Base-by-base conservation (phyloP, 1,284 basidiomycete species). In the Cryptococcus depauperatus region DNA sequence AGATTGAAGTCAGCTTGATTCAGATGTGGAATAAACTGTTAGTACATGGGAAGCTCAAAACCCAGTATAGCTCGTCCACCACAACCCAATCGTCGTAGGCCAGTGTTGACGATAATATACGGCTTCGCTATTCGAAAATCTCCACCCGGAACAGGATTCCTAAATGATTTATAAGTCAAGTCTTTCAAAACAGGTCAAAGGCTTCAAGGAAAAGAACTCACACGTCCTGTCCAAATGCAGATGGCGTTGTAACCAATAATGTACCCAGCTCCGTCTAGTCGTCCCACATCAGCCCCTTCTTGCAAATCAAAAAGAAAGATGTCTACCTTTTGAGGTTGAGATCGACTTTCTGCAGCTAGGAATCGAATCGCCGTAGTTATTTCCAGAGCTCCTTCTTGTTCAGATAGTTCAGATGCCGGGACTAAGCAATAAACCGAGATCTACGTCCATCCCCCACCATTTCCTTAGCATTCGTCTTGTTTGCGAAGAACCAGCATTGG, bases 31-130 rank as follows among this genome's bases (percentile, higher is more conserved):
- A 23, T 14, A 30, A 22, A n/a, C n/a, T n/a, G n/a, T 28, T 46
- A 58, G 37, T 41, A 63, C 62, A 61, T 55, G 28, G 62, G 62
- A n/a, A 30, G 28, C 30, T 69, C 65, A 47, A 62, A 58, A n/a
- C 64, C 63, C 54, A 69, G 57, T 0, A 60, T 54, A 6, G 67
- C 67, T 41, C 67, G 56, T 23, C 65, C 67, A 41, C 67, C 65
- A 42, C 67, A 69, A 13, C 67, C 67, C 10, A 69, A 48, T 6
- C 67, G 54, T 14, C 67, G 50, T 5, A 69, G 48, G 25, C 57
- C 64, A 3, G 67, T 69, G 43, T 62, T 67, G 33, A 69, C 61
- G 9, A 63, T 51, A n/a, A 66, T 55, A 37, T 56, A 66, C 1
- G 65, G 65, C 46, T 57, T 60, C 3, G 60, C 59, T 37, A 61